Evolutionary conservation across 345 rosid genomes (phyloP).

Genomic region (Citrus sinensis): DVS_A1.0 CM039164.1:20094501-20095000

Average conservation of each 20-base stretch:
- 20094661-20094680: neutral
- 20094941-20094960: constrained; percentile 60
- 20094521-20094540: constrained; percentile 58
- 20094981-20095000: neutral
- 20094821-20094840: neutral
- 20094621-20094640: neutral
- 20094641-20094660: neutral
- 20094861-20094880: constrained; percentile 57
- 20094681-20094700: neutral
- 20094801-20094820: neutral
- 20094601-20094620: neutral
- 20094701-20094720: neutral
- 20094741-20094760: neutral
- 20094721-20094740: neutral
- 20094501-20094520: constrained; percentile 49
- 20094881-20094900: constrained; percentile 53
- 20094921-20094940: constrained; percentile 73
- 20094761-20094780: neutral
- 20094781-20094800: constrained; percentile 1
- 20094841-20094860: neutral
- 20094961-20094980: neutral
- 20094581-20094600: neutral
- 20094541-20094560: constrained; percentile 66
- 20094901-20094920: constrained; percentile 53
- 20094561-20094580: constrained; percentile 65